Evolutionary conservation across 129 eudicot genomes (phyloP).

Genomic region (Tagetes erecta): DNA sequence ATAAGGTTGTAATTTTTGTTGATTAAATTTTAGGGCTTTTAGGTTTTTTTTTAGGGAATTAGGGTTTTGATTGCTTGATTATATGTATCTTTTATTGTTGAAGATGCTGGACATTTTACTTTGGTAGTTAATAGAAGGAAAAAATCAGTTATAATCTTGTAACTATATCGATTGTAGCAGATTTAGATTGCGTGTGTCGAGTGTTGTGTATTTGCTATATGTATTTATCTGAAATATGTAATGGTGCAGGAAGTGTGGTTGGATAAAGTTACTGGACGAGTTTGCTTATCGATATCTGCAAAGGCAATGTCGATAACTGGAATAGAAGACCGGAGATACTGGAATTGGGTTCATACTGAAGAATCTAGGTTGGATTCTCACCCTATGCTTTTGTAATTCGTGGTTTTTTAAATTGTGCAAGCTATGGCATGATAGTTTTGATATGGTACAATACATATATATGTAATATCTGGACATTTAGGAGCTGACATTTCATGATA

Average conservation of each 20-base stretch:
- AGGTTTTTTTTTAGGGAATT: slow-evolving; percentile 20
- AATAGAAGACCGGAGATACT: slow-evolving; percentile 87
- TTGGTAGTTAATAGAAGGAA: slow-evolving; percentile 19
- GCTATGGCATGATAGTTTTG: slow-evolving; percentile 20
- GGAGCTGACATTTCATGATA: slow-evolving; percentile 17
- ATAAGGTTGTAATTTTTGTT: slow-evolving; percentile 44
- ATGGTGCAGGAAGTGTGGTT: slow-evolving; percentile 79
- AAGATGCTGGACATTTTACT: background rate
- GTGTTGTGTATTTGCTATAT: slow-evolving; percentile 2
- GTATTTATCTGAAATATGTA: slow-evolving; percentile 4
- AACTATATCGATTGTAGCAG: background rate
- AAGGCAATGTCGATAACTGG: slow-evolving; percentile 78
- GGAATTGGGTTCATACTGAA: slow-evolving; percentile 85
- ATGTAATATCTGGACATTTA: background rate
- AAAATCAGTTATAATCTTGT: background rate
- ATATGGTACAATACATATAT: background rate
- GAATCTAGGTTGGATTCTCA: slow-evolving; percentile 75
- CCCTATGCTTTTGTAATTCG: slow-evolving; percentile 22
- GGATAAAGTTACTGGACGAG: slow-evolving; percentile 78
- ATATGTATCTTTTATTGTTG: background rate
- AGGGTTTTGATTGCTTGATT: slow-evolving; percentile 7
- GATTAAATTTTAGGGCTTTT: background rate
- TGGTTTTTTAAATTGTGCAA: background rate
- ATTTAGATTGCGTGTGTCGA: slow-evolving; percentile 13
- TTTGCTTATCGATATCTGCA: slow-evolving; percentile 73